A percentile compares a stretch with the other conserved stretches of the same genome.
Conservation (phyloP, 2,329 filamentous ascomycete species). For the Didymella sp. region DNA sequence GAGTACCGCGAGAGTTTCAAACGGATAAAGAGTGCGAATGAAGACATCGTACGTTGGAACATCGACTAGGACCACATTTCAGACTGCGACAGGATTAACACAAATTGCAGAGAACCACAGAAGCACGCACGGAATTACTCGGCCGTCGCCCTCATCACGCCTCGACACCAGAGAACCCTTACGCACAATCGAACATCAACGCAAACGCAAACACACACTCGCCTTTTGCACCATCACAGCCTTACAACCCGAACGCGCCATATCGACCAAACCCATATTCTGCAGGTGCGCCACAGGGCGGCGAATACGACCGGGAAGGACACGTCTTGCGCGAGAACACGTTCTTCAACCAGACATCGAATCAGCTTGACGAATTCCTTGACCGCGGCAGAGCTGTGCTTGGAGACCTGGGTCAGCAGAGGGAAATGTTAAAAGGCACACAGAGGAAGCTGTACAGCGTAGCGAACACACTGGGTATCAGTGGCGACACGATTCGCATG, state of each 20-base stretch:
- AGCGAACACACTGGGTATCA: slow-evolving; percentile 90
- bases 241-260: slow-evolving; percentile 41
- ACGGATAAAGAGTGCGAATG: slow-evolving; percentile 75
- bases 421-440: slow-evolving; percentile 93
- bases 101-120: slow-evolving; percentile 59
- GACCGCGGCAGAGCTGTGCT: slow-evolving; percentile 89
- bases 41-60: slow-evolving; percentile 66
- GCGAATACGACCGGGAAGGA: slow-evolving; percentile 73
- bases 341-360: slow-evolving; percentile 83
- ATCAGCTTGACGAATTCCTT: slow-evolving; percentile 90
- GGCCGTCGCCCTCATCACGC: slow-evolving; percentile 81
- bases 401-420: slow-evolving; percentile 85
- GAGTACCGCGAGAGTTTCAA: slow-evolving; percentile 83
- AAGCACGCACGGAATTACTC: slow-evolving; percentile 81
- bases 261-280: slow-evolving; percentile 54
- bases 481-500: slow-evolving; percentile 96
- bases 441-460: slow-evolving; percentile 91
- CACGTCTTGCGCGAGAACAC: slow-evolving; percentile 89
- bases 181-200: slow-evolving; percentile 58
- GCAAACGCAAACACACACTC: slow-evolving; percentile 33
- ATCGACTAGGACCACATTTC: too few species aligned
- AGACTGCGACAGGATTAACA: slow-evolving; percentile 11
- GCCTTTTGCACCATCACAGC: slow-evolving; percentile 41
- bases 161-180: slow-evolving; percentile 91
- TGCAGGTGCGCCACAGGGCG: slow-evolving; percentile 41